Base-by-base conservation (phyloP, 768 basidiomycete genomes). In the Tremella mesenterica region DNA sequence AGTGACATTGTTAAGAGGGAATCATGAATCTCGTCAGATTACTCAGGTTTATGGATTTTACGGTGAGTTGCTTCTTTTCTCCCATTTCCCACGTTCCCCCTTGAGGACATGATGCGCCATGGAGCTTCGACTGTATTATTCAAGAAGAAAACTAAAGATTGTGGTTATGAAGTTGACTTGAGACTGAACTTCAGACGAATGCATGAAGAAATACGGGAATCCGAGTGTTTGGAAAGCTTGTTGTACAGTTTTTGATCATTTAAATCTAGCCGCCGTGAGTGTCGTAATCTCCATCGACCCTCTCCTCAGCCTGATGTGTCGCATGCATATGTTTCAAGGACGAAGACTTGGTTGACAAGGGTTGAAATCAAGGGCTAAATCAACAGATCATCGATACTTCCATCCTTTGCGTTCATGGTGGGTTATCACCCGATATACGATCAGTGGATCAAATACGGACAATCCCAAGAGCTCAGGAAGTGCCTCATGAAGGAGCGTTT, bases 31-130 rank as follows among this genome's bases (percentile, higher is more conserved):
- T 61, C 82, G 95, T 67, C 95, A 99, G 79, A 99, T 99, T 79
- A 99, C 95, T 21, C 95, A 99, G 75, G 95, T 99, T 18, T 96
- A 96, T 55, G 93, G 92, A n/a, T 96, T 95, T 73, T 96, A 95
- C 69, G 91, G 91, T 91, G 53, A 57, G 83, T 71, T 29, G 28
- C 34, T 12, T 36, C 34, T 36, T 18, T 43, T 10, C 41, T 9
- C 8, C 8, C 18, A 43, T 10, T 25, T 20, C 41, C 18, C 26
- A n/a, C 26, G 18, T 20, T 9, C 41, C 8, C n/a, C n/a, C n/a
- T n/a, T n/a, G n/a, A n/a, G n/a, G n/a, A n/a, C n/a, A n/a, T n/a
- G n/a, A n/a, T n/a, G n/a, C n/a, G n/a, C n/a, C n/a, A n/a, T n/a
- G n/a, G n/a, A n/a, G n/a, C n/a, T n/a, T n/a, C n/a, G n/a, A n/a